Conservation (phyloP, 78 protist species). For the Tieghemostelium lacteum region DNA sequence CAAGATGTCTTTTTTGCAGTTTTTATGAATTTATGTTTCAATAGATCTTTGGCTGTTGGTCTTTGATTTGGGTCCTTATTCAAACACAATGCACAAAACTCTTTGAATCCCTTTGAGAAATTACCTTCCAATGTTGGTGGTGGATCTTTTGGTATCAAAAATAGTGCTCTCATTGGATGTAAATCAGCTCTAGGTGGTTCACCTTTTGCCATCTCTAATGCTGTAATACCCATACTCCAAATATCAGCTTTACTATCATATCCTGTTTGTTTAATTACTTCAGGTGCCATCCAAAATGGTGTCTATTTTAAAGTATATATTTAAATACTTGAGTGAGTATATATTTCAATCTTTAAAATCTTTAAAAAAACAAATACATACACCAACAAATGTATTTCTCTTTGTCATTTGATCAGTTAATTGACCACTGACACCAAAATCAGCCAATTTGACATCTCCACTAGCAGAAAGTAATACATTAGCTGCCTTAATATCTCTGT, state of each 20-base stretch:
- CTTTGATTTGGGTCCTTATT: conserved; percentile 92
- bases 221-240: conserved; percentile 99
- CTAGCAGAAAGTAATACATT: conserved; percentile 91
- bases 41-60: conserved; percentile 94
- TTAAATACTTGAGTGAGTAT: no score
- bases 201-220: conserved; percentile 97
- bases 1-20: conserved; percentile 79
- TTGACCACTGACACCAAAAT: conserved; percentile 98
- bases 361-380: no score
- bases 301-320: no score
- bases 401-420: conserved; percentile 89
- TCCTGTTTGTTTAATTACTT: conserved; percentile 91
- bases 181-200: conserved; percentile 96
- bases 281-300: conserved; percentile 99
- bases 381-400: conserved; percentile 96
- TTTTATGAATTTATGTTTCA: conserved; percentile 90
- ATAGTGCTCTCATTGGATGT: conserved; percentile 96
- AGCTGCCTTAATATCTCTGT: conserved; percentile 98
- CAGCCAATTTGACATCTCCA: conserved; percentile 98
- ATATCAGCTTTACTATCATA: conserved; percentile 96
- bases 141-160: conserved; percentile 95
- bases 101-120: conserved; percentile 85
- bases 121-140: conserved; percentile 93
- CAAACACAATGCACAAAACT: conserved; percentile 93
- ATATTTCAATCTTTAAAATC: no score